Percentiles rank a stretch among this genome's conserved stretches.
These are phyloP conservation scores for Cordyceps militaris DNA, from an alignment of 2,329 filamentous ascomycete species.

Conservation along the genomic window DNA sequence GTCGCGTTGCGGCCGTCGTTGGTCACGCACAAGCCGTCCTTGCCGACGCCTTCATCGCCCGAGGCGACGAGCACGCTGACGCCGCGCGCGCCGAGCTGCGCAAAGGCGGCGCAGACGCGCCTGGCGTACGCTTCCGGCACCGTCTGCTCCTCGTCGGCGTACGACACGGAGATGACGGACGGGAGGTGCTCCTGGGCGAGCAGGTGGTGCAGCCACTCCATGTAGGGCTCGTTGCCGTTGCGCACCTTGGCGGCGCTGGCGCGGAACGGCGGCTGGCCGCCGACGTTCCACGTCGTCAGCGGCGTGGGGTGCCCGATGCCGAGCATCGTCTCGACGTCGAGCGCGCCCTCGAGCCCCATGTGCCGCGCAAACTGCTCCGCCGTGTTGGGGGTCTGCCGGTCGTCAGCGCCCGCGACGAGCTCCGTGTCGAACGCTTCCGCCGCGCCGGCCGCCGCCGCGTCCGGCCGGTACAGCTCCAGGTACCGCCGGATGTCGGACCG, in stretches of 20 bases:
- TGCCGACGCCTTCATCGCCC: conserved; percentile 38
- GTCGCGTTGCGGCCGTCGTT: conserved; percentile 14
- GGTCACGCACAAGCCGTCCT: neutral
- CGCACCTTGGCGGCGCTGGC: conserved; percentile 18
- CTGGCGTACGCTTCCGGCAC: conserved; percentile 52
- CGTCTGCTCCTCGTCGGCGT: conserved; percentile 60
- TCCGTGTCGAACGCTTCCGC: conserved; percentile 3
- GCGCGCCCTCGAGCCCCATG: conserved; percentile 5
- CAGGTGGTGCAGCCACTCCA: conserved; percentile 56
- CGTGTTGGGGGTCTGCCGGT: conserved; percentile 12
- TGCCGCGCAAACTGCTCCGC: neutral
- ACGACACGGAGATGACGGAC: conserved; percentile 56
- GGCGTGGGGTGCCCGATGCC: conserved; percentile 11
- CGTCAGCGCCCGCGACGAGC: neutral
- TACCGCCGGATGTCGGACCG: conserved; percentile 8
- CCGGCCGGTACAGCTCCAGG: neutral
- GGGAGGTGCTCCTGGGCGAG: conserved; percentile 48
- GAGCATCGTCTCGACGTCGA: conserved; percentile 10
- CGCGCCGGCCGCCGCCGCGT: neutral
- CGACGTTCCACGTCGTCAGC: conserved; percentile 6
- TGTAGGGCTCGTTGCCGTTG: conserved; percentile 60
- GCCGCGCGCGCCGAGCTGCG: conserved; percentile 56
- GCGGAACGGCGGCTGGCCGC: conserved; percentile 5
- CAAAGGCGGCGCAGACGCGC: conserved; percentile 53
- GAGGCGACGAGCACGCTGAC: conserved; percentile 55